Evolutionary conservation across 108 stramenopile species (phyloP).

Genomic region (Skeletonema potamos): DNA sequence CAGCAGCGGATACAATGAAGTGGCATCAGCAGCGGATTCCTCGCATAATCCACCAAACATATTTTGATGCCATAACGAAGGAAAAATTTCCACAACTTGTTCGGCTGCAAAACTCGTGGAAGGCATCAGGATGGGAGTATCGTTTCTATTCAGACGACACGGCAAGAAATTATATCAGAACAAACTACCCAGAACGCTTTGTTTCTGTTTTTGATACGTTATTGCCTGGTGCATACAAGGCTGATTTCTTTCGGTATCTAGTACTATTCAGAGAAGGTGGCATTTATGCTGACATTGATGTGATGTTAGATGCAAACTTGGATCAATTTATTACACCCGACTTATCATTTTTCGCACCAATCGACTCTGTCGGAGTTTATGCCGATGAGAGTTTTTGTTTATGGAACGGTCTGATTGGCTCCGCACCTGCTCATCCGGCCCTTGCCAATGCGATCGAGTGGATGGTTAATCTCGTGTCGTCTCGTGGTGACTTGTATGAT

Average conservation of each 20-base stretch:
- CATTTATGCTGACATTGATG: conserved; percentile 62
- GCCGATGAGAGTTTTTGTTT: conserved; percentile 54
- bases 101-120: conserved; percentile 52
- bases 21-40: conserved; percentile 32
- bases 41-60: conserved; percentile 67
- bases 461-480: conserved; percentile 51
- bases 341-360: conserved; percentile 56
- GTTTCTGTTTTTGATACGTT: conserved; percentile 46
- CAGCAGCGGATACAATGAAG: neutral
- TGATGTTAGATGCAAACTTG: conserved; percentile 59
- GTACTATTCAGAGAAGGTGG: conserved; percentile 62
- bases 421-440: conserved; percentile 60
- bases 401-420: conserved; percentile 66
- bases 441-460: conserved; percentile 55
- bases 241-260: conserved; percentile 66
- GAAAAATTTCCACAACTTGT: conserved; percentile 52
- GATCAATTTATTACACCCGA: conserved; percentile 54
- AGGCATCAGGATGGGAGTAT: conserved; percentile 50
- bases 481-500: conserved; percentile 51
- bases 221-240: conserved; percentile 53
- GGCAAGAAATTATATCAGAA: conserved; percentile 35
- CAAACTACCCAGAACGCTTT: conserved; percentile 47
- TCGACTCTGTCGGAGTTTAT: conserved; percentile 48
- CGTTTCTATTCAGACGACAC: conserved; percentile 48
- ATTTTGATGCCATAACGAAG: conserved; percentile 53